Conservation (phyloP, 2,329 filamentous ascomycete genomes). For the Cladophialophora exuberans region DNA sequence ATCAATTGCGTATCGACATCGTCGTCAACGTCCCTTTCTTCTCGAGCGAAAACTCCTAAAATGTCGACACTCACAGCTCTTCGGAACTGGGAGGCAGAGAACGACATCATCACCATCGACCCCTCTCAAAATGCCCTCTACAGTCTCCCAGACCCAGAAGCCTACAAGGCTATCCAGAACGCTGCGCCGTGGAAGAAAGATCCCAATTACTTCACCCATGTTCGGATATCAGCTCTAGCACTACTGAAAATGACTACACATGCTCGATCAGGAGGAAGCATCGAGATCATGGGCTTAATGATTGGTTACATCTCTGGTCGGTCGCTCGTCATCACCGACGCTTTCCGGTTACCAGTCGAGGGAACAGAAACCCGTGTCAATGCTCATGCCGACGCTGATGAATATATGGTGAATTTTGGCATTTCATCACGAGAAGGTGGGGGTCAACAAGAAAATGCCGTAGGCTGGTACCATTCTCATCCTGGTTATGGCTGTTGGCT, state of each 20-base stretch:
- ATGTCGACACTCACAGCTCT: constrained; percentile 40
- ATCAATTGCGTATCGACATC: neutral
- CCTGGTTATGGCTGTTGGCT: constrained; percentile 99
- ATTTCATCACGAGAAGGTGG: constrained; percentile 70
- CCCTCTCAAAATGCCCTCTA: constrained; percentile 89
- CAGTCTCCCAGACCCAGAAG: constrained; percentile 67
- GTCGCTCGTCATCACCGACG: constrained; percentile 88
- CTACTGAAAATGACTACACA: constrained; percentile 99
- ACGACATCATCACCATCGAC: constrained; percentile 81
- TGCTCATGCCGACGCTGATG: constrained; percentile 91
- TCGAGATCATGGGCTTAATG: constrained; percentile 99
- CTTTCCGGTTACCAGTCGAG: constrained; percentile 90
- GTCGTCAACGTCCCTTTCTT: neutral
- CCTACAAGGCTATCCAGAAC: constrained; percentile 67
- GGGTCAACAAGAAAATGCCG: constrained; percentile 83
- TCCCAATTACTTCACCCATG: constrained; percentile 86
- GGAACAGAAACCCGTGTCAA: constrained; percentile 99
- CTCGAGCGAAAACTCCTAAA: neutral
- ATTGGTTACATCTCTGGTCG: constrained; percentile 85
- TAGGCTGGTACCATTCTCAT: constrained; percentile 98
- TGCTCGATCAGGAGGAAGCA: constrained; percentile 85
- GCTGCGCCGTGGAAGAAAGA: constrained; percentile 74
- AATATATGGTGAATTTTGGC: constrained; percentile 91
- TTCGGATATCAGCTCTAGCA: constrained; percentile 90
- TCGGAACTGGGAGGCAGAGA: constrained; percentile 70